Base-by-base conservation (phyloP, 768 basidiomycete genomes). In the Sarcodon aspratus region DNA sequence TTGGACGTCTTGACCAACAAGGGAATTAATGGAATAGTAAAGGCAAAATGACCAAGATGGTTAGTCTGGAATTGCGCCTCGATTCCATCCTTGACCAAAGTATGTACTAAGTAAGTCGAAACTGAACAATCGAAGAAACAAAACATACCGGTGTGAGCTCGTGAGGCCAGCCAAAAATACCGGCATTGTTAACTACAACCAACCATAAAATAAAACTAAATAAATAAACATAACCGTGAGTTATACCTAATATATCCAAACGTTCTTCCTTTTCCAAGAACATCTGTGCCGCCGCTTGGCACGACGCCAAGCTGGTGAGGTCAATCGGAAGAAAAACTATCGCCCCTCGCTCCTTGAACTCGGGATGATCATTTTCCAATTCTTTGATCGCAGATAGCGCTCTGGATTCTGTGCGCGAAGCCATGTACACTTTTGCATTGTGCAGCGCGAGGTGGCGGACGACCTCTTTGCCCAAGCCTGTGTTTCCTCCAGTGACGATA, bases 391-490 rank as follows among this genome's bases (percentile, higher is more conserved):
- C 79, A 3, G 55, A 56, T 3, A 69, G 63, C 0, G 71, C 66
- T 52, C 75, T 81, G 31, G 62, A 60, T 45, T 60, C 52, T 46
- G 57, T 69, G n/a, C 80, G 70, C 9, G 66, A 63, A 0, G 75
- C 79, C 40, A 85, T 48, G 57, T 87, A 85, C 0, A 86, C 82
- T 48, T 74, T 82, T 8, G 82, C 82, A 56, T 80, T 76, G 54
- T 76, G 77, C 10, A 36, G 17, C 33, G 34, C 46, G 13, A 59
- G 52, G 11, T 72, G 78, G 66, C 76, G 79, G 9, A 64, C 73
- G 1, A 75, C 78, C 57, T 80, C 78, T 53, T 76, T 78, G 18
- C 81, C 82, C 35, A 84, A 68, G 1, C 80, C 70, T 2, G 63
- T 54, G 46, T 69, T 71, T 9, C 63, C 63, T 4, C 70, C 70